These are phyloP conservation scores for Zygoascus flipseniorum DNA, from an alignment of 805 yeast genomes.

Conservation along the genomic window DNA sequence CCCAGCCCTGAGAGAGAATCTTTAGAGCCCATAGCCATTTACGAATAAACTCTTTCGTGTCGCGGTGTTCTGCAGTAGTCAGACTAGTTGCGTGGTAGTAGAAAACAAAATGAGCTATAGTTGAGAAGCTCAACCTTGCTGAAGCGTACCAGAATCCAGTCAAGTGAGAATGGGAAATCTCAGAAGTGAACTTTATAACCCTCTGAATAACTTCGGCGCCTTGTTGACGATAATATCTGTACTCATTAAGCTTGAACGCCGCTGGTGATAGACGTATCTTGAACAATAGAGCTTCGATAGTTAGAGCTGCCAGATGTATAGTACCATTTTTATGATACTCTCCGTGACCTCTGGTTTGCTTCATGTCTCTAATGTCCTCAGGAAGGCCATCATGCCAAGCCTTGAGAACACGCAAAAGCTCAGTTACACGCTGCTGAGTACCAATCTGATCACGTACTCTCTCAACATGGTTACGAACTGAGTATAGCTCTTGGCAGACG, in stretches of 20 bases:
- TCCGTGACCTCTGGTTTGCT: constrained; percentile 14
- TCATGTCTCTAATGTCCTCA: constrained; percentile 21
- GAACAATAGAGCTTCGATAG: constrained; percentile 25
- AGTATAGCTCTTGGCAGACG: constrained; percentile 20
- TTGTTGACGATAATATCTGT: constrained; percentile 17
- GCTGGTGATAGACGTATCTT: constrained; percentile 21
- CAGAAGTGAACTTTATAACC: constrained; percentile 24
- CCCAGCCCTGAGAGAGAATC: constrained; percentile 28
- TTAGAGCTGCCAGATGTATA: constrained; percentile 22
- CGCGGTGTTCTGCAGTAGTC: constrained; percentile 18
- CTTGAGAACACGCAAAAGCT: constrained; percentile 14
- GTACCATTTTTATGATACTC: constrained; percentile 27
- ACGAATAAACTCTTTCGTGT: constrained; percentile 21
- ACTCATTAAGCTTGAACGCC: constrained; percentile 12
- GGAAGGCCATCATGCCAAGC: constrained; percentile 23
- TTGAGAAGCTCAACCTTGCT: constrained; percentile 24
- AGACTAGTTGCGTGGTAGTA: constrained; percentile 27
- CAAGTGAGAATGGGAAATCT: constrained; percentile 27
- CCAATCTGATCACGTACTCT: constrained; percentile 8
- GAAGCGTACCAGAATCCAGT: constrained; percentile 30
- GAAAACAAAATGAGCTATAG: constrained; percentile 28
- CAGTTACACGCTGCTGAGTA: constrained; percentile 12
- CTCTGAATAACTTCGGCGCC: constrained; percentile 24
- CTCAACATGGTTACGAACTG: constrained; percentile 10
- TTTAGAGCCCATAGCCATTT: constrained; percentile 28